Evolutionary conservation across 148 eudicot species (phyloP).

Genomic region (Talinum fruticosum): DNA sequence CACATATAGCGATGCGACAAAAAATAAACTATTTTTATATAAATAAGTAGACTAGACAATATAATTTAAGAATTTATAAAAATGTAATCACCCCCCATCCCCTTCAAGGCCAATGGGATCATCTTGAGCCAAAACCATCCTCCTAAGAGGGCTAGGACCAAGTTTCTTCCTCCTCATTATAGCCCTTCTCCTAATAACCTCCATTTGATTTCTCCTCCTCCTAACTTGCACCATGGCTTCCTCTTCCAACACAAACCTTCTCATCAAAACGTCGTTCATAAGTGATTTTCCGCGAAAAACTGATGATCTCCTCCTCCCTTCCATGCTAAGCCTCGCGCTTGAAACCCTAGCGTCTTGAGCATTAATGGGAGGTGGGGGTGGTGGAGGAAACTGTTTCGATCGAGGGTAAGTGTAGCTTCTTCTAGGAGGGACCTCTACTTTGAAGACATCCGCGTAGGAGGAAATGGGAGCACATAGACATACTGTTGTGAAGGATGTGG

Average conservation of each 20-base stretch:
- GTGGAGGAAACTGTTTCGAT: constrained; percentile 44
- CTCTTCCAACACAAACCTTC: constrained; percentile 84
- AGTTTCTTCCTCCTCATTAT: constrained; percentile 59
- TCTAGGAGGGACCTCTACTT: constrained; percentile 59
- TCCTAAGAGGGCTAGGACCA: constrained; percentile 84
- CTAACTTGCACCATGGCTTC: constrained; percentile 84
- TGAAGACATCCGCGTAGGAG: constrained; percentile 74
- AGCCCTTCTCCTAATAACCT: constrained; percentile 64
- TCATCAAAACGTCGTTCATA: constrained; percentile 83
- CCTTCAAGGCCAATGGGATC: too few relatives aligned
- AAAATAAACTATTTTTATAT: too few relatives aligned
- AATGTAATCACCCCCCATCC: too few relatives aligned
- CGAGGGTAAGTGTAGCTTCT: constrained; percentile 80
- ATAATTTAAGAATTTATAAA: too few relatives aligned
- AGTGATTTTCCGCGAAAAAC: constrained; percentile 85
- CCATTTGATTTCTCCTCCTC: constrained; percentile 77
- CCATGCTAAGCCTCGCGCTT: constrained; percentile 58
- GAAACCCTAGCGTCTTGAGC: constrained; percentile 37
- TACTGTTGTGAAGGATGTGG: constrained; percentile 74
- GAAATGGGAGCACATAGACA: constrained; percentile 92
- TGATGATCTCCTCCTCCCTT: constrained; percentile 40
- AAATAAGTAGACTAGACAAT: too few relatives aligned
- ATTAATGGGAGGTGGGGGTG: constrained; percentile 1
- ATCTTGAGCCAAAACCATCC: constrained; percentile 67
- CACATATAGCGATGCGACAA: too few relatives aligned